Conservation (phyloP, 495 filamentous ascomycete species). For the Xylaria palmicola region DNA sequence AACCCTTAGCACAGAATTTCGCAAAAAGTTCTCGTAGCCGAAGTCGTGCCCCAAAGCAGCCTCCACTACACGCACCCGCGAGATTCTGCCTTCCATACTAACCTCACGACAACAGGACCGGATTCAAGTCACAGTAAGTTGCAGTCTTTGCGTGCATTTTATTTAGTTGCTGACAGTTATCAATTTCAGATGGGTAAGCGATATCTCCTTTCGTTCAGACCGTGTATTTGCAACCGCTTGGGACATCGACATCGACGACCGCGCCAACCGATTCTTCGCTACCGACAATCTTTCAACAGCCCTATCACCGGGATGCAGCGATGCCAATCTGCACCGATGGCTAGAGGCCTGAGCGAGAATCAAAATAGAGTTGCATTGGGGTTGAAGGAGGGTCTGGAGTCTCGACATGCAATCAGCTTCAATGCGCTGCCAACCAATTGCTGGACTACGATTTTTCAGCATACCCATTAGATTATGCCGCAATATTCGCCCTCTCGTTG, state of each 20-base stretch:
- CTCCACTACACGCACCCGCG: constrained; percentile 18
- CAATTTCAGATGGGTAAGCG: constrained; percentile 52
- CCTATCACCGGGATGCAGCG: background rate
- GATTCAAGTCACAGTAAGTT: constrained; percentile 44
- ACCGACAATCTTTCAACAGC: background rate
- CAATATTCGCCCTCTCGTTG: background rate
- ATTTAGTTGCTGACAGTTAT: constrained; percentile 27
- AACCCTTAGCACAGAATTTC: constrained; percentile 36
- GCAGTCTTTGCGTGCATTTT: constrained; percentile 3
- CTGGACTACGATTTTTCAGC: background rate
- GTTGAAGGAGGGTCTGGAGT: background rate
- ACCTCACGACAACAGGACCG: constrained; percentile 26
- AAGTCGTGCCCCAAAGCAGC: constrained; percentile 24
- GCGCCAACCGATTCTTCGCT: background rate
- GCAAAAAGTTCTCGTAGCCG: constrained; percentile 30
- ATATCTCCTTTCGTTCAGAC: constrained; percentile 21
- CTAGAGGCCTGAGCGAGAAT: background rate
- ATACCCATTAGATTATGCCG: background rate
- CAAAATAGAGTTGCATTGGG: no score
- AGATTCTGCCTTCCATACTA: constrained; percentile 26
- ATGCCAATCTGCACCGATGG: background rate
- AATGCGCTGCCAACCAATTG: background rate
- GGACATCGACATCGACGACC: background rate
- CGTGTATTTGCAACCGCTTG: constrained; percentile 1
- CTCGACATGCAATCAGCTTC: background rate